Percentiles rank a stretch among this genome's conserved stretches.
Conservation (phyloP, 441 rosid species). For the Mallotus repandus region DNA sequence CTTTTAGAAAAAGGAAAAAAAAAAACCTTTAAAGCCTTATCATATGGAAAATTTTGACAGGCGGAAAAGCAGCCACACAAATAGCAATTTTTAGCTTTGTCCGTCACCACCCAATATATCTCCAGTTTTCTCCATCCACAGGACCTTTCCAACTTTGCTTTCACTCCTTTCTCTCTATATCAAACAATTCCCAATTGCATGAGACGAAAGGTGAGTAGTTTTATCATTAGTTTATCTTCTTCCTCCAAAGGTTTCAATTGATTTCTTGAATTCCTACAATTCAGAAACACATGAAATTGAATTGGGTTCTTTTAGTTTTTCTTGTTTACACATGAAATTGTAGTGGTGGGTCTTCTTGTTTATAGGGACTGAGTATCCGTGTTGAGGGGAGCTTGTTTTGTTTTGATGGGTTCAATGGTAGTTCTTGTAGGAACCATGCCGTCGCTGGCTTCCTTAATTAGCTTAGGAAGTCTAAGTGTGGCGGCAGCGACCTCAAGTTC, state of each 20-base stretch:
- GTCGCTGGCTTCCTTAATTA: constrained; percentile 63
- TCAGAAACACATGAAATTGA: neutral
- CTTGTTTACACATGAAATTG: neutral
- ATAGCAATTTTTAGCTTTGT: neutral
- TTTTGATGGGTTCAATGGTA: constrained; percentile 49
- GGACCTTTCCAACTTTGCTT: neutral
- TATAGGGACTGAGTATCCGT: neutral
- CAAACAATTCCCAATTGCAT: neutral
- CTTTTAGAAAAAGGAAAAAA: neutral
- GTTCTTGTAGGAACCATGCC: constrained; percentile 80
- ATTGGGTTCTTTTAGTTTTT: neutral
- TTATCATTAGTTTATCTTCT: neutral
- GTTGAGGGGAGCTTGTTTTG: neutral
- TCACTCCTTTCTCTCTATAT: neutral
- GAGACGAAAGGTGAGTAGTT: constrained; percentile 13
- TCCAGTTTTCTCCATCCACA: neutral
- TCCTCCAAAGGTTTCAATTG: neutral
- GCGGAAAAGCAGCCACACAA: constrained; percentile 23
- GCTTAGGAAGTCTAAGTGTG: constrained; percentile 48
- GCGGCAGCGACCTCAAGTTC: constrained; percentile 36
- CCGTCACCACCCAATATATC: constrained; percentile 3
- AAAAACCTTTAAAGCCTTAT: constrained; percentile 19
- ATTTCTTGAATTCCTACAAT: neutral
- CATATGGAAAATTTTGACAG: constrained; percentile 11
- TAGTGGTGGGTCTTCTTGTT: neutral